These are phyloP conservation scores for Blastocystis sp. DNA, from an alignment of 352 stramenopile genomes.

Conservation along the genomic window DNA sequence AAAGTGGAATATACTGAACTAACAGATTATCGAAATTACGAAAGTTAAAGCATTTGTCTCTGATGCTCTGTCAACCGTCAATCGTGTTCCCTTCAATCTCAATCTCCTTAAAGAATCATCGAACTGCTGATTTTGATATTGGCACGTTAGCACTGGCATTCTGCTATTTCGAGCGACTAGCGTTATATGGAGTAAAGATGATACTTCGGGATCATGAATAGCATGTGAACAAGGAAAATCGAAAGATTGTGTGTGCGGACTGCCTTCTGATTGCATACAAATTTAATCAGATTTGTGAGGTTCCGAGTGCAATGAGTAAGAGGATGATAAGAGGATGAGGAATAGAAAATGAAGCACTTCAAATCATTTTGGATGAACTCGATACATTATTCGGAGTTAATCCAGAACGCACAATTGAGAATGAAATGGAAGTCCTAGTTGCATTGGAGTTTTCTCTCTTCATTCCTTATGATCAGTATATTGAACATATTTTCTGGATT, in stretches of 20 bases:
- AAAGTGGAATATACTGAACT: background rate
- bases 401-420: background rate
- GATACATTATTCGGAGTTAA: constrained; percentile 26
- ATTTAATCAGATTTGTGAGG: constrained; percentile 58
- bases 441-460: constrained; percentile 46
- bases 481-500: constrained; percentile 63
- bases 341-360: background rate
- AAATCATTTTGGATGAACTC: constrained; percentile 17
- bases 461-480: constrained; percentile 52
- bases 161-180: constrained; percentile 54
- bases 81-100: constrained; percentile 34
- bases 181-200: constrained; percentile 13
- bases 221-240: constrained; percentile 59
- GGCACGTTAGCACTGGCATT: constrained; percentile 41
- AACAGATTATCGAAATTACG: constrained; percentile 36
- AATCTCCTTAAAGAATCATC: background rate
- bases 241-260: constrained; percentile 49
- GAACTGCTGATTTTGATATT: constrained; percentile 25
- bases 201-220: background rate
- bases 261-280: constrained; percentile 45
- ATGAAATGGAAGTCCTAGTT: constrained; percentile 54
- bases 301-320: background rate
- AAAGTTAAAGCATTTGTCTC: constrained; percentile 34
- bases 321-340: background rate
- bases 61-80: constrained; percentile 34